phyloP scores from a whole-genome alignment of 441 rosid genomes.

The Populus trichocarpa region DNA sequence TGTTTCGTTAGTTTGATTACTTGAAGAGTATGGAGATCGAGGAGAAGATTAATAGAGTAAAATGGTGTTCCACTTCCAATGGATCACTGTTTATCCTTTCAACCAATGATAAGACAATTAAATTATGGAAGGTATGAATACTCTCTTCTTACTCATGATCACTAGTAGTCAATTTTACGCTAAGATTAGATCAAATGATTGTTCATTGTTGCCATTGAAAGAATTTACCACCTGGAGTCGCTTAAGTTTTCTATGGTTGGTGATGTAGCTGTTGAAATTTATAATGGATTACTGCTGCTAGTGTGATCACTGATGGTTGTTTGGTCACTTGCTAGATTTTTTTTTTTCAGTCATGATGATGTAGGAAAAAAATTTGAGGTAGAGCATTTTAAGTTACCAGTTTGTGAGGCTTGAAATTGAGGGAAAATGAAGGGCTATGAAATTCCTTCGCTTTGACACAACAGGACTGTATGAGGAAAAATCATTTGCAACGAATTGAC shows the following conservation, averaged over 20 bases:
- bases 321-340: background rate
- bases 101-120: slow-evolving; percentile 65
- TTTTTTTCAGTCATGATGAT: background rate
- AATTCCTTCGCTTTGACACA: background rate
- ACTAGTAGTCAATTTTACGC: too few species aligned
- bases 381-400: background rate
- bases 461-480: background rate
- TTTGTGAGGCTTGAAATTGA: background rate
- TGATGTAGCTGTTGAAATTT: too few species aligned
- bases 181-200: too few species aligned
- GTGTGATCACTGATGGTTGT: background rate
- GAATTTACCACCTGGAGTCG: background rate
- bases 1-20: slow-evolving; percentile 51
- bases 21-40: slow-evolving; percentile 75
- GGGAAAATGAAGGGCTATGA: background rate
- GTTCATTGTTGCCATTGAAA: too few species aligned
- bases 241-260: background rate
- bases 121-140: slow-evolving; percentile 62
- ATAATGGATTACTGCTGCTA: background rate
- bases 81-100: slow-evolving; percentile 57
- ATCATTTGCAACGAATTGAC: background rate
- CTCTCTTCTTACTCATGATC: background rate
- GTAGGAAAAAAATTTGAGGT: background rate
- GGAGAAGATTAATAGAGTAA: slow-evolving; percentile 61
- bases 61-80: slow-evolving; percentile 55